These are phyloP conservation scores for Colletotrichum sp. DNA, from an alignment of 2,329 filamentous ascomycete genomes.

Conservation along the genomic window DNA sequence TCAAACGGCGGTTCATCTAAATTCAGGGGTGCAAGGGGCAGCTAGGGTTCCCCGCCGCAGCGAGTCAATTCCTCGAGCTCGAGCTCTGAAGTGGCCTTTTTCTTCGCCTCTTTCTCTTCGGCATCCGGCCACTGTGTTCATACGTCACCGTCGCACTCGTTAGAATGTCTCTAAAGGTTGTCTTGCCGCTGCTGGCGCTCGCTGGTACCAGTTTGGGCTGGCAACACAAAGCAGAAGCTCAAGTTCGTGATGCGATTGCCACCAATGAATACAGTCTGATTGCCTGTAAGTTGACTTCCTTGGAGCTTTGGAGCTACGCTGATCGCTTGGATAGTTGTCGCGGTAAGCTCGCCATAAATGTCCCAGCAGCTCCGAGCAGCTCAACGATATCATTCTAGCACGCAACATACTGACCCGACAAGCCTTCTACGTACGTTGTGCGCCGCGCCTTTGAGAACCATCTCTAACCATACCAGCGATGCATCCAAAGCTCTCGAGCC, in stretches of 20 bases:
- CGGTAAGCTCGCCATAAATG: background rate
- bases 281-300: conserved; percentile 33
- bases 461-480: conserved; percentile 25
- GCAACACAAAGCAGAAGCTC: conserved; percentile 8
- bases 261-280: conserved; percentile 30
- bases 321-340: background rate
- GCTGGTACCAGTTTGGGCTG: background rate
- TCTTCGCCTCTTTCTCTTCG: background rate
- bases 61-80: conserved; percentile 9
- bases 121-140: background rate
- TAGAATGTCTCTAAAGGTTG: conserved; percentile 4
- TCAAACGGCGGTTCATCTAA: conserved; percentile 11
- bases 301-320: background rate
- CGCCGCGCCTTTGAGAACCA: rapidly evolving
- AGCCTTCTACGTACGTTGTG: background rate
- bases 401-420: background rate
- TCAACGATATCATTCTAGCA: background rate
- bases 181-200: conserved; percentile 11
- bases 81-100: background rate
- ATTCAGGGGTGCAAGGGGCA: conserved; percentile 3
- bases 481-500: conserved; percentile 36
- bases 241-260: conserved; percentile 7
- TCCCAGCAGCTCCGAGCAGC: background rate
- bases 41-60: background rate
- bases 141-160: background rate